Percentiles rank a stretch among this genome's conserved stretches.
Conservation (phyloP, 2,329 filamentous ascomycete species). For the Cladobotryum protrusum region DNA sequence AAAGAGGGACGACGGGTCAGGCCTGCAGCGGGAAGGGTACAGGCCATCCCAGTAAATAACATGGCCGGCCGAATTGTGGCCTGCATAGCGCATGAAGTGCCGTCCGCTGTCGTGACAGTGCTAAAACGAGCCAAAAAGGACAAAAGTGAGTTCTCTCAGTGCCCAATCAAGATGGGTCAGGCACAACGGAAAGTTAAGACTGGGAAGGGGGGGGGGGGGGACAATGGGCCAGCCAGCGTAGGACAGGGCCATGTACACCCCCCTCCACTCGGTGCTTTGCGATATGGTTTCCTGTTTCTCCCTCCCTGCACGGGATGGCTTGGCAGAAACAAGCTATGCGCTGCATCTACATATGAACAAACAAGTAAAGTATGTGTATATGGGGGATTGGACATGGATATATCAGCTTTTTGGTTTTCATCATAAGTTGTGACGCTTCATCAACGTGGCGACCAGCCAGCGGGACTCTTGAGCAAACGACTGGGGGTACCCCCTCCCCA, state of each 20-base stretch:
- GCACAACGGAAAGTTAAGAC: background rate
- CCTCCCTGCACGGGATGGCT: background rate
- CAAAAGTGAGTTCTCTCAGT: slow-evolving; percentile 6
- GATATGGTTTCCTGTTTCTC: background rate
- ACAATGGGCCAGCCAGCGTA: background rate
- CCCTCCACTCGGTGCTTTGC: slow-evolving; percentile 2
- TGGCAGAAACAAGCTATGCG: background rate
- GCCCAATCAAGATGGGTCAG: slow-evolving; percentile 14
- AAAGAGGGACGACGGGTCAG: slow-evolving; percentile 5
- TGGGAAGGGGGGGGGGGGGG: background rate
- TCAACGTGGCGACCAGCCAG: slow-evolving; percentile 31
- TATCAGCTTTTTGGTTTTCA: slow-evolving; percentile 5
- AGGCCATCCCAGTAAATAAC: slow-evolving; percentile 21
- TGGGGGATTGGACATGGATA: background rate
- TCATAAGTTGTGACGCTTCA: slow-evolving; percentile 13
- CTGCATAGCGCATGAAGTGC: slow-evolving; percentile 14
- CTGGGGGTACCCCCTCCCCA: background rate
- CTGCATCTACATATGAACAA: background rate
- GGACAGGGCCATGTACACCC: background rate
- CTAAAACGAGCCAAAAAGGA: slow-evolving; percentile 6
- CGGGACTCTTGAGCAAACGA: slow-evolving; percentile 12
- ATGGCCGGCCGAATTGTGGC: slow-evolving; percentile 17
- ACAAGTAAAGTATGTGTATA: background rate
- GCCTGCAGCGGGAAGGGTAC: slow-evolving; percentile 24
- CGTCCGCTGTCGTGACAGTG: slow-evolving; percentile 5